Evolutionary conservation across 2,329 filamentous ascomycete species (phyloP).

Genomic region (Arthrobotrys entomopaga): DNA sequence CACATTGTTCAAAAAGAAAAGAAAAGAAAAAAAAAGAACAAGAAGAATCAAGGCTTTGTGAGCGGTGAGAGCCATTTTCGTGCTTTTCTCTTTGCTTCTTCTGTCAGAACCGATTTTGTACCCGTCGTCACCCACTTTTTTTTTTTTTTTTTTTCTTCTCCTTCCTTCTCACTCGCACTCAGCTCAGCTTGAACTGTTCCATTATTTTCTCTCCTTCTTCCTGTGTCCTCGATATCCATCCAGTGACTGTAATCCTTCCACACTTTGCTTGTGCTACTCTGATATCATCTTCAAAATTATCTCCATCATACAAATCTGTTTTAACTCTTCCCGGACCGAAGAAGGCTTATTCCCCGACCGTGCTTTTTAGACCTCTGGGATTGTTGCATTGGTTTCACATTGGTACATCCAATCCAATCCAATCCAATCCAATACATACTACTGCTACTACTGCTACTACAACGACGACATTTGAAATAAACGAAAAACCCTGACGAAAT

Average conservation of each 20-base stretch:
- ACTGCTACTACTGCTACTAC: too few species aligned
- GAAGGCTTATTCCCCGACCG: slow-evolving; percentile 38
- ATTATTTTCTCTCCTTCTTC: slow-evolving; percentile 7
- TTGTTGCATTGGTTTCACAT: slow-evolving; percentile 47
- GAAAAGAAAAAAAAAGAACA: too few species aligned
- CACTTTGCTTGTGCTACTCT: background rate
- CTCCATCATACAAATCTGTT: background rate
- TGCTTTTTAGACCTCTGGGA: slow-evolving; percentile 23
- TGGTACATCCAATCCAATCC: background rate
- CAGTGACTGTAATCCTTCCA: background rate
- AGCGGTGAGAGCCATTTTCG: slow-evolving; percentile 48
- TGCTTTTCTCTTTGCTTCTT: slow-evolving; percentile 29
- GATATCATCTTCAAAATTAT: background rate
- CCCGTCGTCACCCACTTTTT: slow-evolving; percentile 48
- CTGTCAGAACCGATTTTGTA: slow-evolving; percentile 39
- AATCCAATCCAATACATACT: too few species aligned
- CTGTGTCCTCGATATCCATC: background rate
- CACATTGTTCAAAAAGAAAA: slow-evolving; percentile 6
- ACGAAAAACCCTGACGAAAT: too few species aligned
- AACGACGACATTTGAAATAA: too few species aligned
- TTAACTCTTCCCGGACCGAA: slow-evolving; percentile 36
- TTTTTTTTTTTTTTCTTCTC: slow-evolving; percentile 24
- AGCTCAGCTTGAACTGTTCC: slow-evolving; percentile 2
- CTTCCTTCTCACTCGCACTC: slow-evolving; percentile 11
- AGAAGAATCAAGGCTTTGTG: slow-evolving; percentile 20